phyloP scores from a whole-genome alignment of 2,329 filamentous ascomycete species.

The Hymenoscyphus fructigenus region DNA sequence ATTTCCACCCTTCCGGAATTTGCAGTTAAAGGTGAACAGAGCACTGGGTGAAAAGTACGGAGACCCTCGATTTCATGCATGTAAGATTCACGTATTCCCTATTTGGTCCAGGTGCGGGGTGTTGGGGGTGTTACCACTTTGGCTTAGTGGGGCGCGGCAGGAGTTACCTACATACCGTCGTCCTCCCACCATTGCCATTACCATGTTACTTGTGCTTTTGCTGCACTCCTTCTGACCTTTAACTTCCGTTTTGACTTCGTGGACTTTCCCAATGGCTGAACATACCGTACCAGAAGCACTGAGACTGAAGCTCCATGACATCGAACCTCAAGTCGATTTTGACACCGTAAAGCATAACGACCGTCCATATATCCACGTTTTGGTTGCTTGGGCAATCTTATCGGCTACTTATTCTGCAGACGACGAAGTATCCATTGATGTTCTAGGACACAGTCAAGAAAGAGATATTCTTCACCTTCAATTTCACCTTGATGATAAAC shows the following conservation, averaged over 20 bases:
- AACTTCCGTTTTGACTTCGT: not conserved
- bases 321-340: not conserved
- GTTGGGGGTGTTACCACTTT: not conserved
- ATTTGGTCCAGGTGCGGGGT: not conserved
- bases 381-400: constrained; percentile 6
- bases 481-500: constrained; percentile 5
- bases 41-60: not conserved
- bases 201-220: not conserved
- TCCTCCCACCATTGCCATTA: not conserved
- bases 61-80: not conserved
- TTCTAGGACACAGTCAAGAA: not conserved
- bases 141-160: not conserved
- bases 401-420: constrained; percentile 8
- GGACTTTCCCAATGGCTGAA: constrained; percentile 2
- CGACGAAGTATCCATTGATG: not conserved
- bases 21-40: not conserved
- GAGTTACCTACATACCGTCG: not conserved
- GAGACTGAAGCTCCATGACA: constrained; percentile 5
- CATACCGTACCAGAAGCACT: not conserved
- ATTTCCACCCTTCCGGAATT: not conserved
- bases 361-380: not conserved
- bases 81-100: not conserved
- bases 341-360: not conserved
- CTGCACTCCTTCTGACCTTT: not conserved
- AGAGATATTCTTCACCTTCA: constrained; percentile 7